phyloP scores from a whole-genome alignment of 208 protist genomes.

The Herpetomonas muscarum region DNA sequence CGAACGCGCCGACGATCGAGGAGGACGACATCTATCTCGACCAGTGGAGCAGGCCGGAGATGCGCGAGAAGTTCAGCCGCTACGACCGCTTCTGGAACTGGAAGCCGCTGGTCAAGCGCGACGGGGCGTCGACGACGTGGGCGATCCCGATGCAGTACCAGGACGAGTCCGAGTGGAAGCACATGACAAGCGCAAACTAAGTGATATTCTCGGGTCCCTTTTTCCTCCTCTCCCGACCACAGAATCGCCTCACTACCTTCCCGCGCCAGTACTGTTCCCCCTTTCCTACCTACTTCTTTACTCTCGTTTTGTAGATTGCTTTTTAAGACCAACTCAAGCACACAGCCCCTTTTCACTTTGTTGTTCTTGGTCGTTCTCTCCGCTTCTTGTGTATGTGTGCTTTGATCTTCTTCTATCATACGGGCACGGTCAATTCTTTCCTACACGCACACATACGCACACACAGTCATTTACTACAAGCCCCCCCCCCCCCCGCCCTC shows the following conservation, averaged over 20 bases:
- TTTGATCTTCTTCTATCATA: too few relatives aligned
- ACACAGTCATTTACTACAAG: too few relatives aligned
- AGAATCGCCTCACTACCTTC: not conserved
- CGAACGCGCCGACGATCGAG: conserved; percentile 74
- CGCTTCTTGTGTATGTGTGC: too few relatives aligned
- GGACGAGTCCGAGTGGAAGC: conserved; percentile 85
- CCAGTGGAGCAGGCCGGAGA: conserved; percentile 85
- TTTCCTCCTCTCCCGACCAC: too few relatives aligned
- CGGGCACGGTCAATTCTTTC: too few relatives aligned
- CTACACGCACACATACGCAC: too few relatives aligned
- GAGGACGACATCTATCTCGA: conserved; percentile 89
- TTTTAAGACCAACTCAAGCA: too few relatives aligned
- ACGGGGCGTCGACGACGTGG: conserved; percentile 78
- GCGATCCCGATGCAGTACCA: conserved; percentile 64
- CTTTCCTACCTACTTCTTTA: conserved; percentile 4
- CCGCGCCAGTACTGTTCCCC: not conserved
- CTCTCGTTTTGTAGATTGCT: conserved; percentile 6
- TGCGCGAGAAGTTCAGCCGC: conserved; percentile 75
- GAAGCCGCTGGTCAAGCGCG: conserved; percentile 84
- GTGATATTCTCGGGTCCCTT: too few relatives aligned
- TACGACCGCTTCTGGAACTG: conserved; percentile 87
- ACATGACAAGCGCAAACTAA: conserved; percentile 85
- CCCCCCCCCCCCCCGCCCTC: too few relatives aligned
- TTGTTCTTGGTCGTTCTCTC: too few relatives aligned
- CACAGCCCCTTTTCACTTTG: too few relatives aligned